Evolutionary conservation across 2,329 filamentous ascomycete genomes (phyloP), one percentile per base, ranked within the genome.

Genomic region (Colletotrichum sp.): DNA sequence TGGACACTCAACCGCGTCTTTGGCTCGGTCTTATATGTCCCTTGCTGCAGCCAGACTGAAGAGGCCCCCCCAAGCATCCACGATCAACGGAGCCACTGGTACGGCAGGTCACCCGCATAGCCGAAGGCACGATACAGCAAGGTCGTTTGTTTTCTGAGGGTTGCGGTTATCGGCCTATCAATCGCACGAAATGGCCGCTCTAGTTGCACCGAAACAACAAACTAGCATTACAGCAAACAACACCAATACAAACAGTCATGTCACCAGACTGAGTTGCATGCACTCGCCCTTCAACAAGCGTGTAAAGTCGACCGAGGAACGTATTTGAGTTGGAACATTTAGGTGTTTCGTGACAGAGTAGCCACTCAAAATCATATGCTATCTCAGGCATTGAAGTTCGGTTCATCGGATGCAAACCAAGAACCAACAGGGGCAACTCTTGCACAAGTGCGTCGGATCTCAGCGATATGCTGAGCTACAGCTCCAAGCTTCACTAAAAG

Each of bases 131-230:
- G 57, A 63, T 36, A 43, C 43, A 43, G 24, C 36, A n/a, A 66
- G 61, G 47, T 55, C 54, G 33, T 34, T 69, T 33, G 31, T 24
- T 36, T 18, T 33, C 54, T 71, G 33, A 21, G n/a, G 38, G 51
- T 51, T 66, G 68, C 62, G 67, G 68, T 58, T 67, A 61, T 67
- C 70, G 66, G 70, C 47, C 70, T 70, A 70, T 73, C 66, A 47
- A 74, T 70, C 11, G 21, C 36, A 67, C 70, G 70, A 75, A 66
- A 58, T 31, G 47, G 38, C 63, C 58, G 72, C 64, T 51, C 69
- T 43, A 69, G 24, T 68, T 38, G 54, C 55, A 63, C 70, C 64
- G 57, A 69, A 12, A n/a, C 64, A 33, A 24, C 21, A 55, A 59
- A 51, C n/a, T 15, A 65, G 36, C 43, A 67, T n/a, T 21, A 11